Base-by-base conservation (phyloP, 2,329 filamentous ascomycete species). In the Nothophoma quercina region DNA sequence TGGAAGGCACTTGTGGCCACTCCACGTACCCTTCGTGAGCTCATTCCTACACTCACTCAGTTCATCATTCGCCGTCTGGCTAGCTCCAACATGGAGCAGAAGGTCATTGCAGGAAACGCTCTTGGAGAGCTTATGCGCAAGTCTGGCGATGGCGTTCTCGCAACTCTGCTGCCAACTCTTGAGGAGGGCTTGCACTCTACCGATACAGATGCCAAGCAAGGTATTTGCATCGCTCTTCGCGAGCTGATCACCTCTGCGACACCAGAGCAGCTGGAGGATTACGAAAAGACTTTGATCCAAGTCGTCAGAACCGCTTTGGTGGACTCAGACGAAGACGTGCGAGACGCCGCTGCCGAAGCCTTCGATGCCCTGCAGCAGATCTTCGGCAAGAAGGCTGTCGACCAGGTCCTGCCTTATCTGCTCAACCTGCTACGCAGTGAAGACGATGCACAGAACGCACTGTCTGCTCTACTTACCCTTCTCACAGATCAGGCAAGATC, bases 1-100 rank as follows among this genome's bases (percentile, higher is more conserved):
- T 99, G 95, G 95, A 99, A 99, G 79, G 93, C 93, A 54, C 81
- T 98, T 68, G 95, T 99, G 38, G 90, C 93, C 51, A 93, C 89
- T 55, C 95, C 95, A 25, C 88, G 88, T 63, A 97, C 90, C 12
- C 86, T 99, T 68, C 96, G 96, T 78, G 95, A 99, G 72, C 85
- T 99, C 68, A 89, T 97, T 38, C 93, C 95, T 35, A 97, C 92
- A 1, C 87, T 99, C 55, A 96, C 92, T 5, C 93, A 97, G 73
- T 86, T 99, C 59, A 89, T 99, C 65, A 98, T 99, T 72, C 87
- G 91, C 54, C 90, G 95, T 40, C 84, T 99, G 63, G 95, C 92
- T 57, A 98, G 93, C 73, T 89, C 93, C 36, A 98, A 97, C 70
- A 93, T 96, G 88, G 95, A 99, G 75, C 95, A 99, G 76, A 98